A percentile compares a stretch with the other conserved stretches of the same genome.
These are phyloP conservation scores for Cladophialophora carrionii DNA, from an alignment of 2,329 filamentous ascomycete genomes.

Conservation along the genomic window DNA sequence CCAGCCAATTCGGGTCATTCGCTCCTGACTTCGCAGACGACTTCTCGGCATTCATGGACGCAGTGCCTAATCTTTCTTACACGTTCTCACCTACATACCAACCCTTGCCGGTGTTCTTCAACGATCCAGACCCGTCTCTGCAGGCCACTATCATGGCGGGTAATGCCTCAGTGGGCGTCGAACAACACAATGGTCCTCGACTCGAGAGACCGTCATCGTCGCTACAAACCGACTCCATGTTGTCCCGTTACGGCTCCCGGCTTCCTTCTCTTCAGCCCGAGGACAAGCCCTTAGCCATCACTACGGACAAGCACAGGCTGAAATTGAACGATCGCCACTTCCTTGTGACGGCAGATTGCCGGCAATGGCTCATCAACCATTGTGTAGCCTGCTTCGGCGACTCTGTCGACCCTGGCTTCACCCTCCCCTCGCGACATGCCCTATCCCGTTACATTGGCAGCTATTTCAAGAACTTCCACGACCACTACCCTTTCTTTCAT, in stretches of 20 bases:
- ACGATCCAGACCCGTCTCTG: constrained; percentile 42
- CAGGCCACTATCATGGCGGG: constrained; percentile 7
- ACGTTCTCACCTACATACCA: constrained; percentile 41
- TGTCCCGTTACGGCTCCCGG: constrained; percentile 46
- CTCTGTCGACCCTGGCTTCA: constrained; percentile 26
- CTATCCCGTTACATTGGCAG: not conserved
- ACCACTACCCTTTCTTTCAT: constrained; percentile 16
- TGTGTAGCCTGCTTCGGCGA: constrained; percentile 23
- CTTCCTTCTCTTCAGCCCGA: constrained; percentile 47
- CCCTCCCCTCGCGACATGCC: constrained; percentile 8
- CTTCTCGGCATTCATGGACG: constrained; percentile 16
- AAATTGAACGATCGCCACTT: constrained; percentile 29
- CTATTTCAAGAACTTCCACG: constrained; percentile 15
- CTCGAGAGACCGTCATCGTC: not conserved
- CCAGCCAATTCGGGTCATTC: constrained; percentile 3
- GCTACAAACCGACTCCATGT: constrained; percentile 28
- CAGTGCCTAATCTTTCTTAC: constrained; percentile 9
- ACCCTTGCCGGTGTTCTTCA: constrained; percentile 47
- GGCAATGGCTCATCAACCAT: constrained; percentile 36
- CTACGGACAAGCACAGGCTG: not conserved
- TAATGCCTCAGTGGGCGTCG: constrained; percentile 25
- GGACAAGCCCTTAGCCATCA: constrained; percentile 30
- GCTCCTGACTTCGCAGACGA: constrained; percentile 12
- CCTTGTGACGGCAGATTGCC: constrained; percentile 41
- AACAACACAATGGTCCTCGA: not conserved